Evolutionary conservation across 2,329 filamentous ascomycete species (phyloP), one percentile per base, ranked within the genome.

Genomic region (Fusarium oxysporum): DNA sequence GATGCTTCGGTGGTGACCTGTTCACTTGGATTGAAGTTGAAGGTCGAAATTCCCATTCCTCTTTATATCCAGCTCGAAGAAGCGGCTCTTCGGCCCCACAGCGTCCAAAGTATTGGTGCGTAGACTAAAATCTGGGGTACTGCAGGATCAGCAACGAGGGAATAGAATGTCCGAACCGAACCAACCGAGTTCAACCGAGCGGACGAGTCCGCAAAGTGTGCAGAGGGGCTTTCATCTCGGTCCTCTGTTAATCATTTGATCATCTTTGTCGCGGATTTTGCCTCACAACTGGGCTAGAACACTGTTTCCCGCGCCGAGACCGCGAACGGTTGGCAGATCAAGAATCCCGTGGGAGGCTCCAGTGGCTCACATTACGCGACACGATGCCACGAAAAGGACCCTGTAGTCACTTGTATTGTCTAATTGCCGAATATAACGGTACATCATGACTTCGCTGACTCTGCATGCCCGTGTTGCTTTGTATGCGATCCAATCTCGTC

Each of bases 101-200:
- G 35, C 9, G 33, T 40, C 19, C 25, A 28, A 19, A 41, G n/a
- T 30, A n/a, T 12, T 54, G 35, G 50, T 13, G 23, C 10, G 13
- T 3, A n/a, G 23, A 60, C 25, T 28, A 68, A 61, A 68, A 62
- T 44, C 65, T 6, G 55, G 65, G 63, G 63, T 68, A 62, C n/a
- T 23, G 37, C 19, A 44, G 47, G 37, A 62, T 54, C 47, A 54
- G 16, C 40, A 30, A 16, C 23, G 23, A 30, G 38, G 4, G 9
- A 19, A 19, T 19, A 4, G 21, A 23, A 14, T 41, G 41, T n/a
- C 65, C 60, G 60, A 59, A 28, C 65, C 65, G 65, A 67, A 48
- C 55, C 65, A 48, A 48, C 57, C 37, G 55, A 33, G 21, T 32
- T 41, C 32, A 33, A 43, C 64, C 64, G 64, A 67, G 38, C 62